Base-by-base conservation (phyloP, 768 basidiomycete genomes). In the Termitomyces heimii region DNA sequence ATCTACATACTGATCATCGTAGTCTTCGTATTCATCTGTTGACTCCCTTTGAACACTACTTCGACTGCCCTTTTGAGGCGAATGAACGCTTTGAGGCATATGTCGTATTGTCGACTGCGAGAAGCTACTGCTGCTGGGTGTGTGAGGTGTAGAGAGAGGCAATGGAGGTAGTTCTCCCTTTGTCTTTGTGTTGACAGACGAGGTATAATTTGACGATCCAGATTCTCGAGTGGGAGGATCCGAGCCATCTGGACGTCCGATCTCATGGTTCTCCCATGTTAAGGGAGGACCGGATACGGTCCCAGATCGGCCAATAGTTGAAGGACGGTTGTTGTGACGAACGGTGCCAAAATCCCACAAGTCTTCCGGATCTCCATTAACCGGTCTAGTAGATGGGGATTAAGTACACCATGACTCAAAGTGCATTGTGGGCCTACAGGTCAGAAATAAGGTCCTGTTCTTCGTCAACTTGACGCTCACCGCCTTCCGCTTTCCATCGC, bases 301-400 rank as follows among this genome's bases (percentile, higher is more conserved):
- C 63, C 78, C 82, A 43, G 84, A 70, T 52, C 86, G 81, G n/a
- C 90, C 90, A 46, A 92, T 78, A 16, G 91, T 91, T 20, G 73
- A 76, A 56, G 73, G 68, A 62, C 79, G 73, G 45, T 78, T 73
- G 43, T 82, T 82, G 65, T 94, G 87, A 56, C 92, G 89, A 46
- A 98, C 88, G 8, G 96, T 98, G 14, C 96, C 96, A 72, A 98
- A 97, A 69, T 98, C 96, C 96, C 96, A 98, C 34, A 98, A 74
- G 61, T 95, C 93, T 53, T 92, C 91, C 3, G 81, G 77, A 62
- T 89, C 88, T 37, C 77, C 79, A 54, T 76, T 76, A 13, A 73
- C 69, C 49, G 77, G 76, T 48, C 86, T 88, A 59, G n/a, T 10
- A 53, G 62, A 52, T 46, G 31, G 37, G 55, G 49, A 29, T 47